Evolutionary conservation across 345 rosid species (phyloP).

Genomic region (Aegle marmelos): DNA sequence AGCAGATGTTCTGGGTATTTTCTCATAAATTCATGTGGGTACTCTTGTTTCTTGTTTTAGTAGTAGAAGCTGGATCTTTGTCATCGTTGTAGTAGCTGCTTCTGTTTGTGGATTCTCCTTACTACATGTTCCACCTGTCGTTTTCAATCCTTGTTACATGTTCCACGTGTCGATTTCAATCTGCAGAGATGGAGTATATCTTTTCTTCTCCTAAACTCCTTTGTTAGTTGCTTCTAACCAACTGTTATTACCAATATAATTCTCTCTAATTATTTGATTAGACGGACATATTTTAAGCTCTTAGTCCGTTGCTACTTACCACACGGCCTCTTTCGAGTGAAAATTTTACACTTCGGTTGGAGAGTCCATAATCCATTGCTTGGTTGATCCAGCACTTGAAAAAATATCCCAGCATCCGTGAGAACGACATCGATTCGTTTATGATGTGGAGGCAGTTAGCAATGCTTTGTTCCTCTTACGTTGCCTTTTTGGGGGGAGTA

Average conservation of each 20-base stretch:
- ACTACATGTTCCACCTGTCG: constrained; percentile 13
- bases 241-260: not conserved
- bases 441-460: not conserved
- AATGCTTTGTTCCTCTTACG: not conserved
- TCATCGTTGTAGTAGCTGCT: constrained; percentile 15
- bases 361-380: not conserved
- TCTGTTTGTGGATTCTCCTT: constrained; percentile 16
- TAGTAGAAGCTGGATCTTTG: constrained; percentile 12
- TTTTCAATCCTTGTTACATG: constrained; percentile 1
- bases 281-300: not conserved
- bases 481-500: not conserved
- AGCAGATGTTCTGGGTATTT: not conserved
- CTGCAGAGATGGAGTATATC: constrained; percentile 7
- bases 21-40: constrained; percentile 10
- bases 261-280: not conserved
- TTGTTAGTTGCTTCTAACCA: not conserved
- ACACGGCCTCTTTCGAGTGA: not conserved
- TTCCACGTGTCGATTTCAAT: constrained; percentile 15
- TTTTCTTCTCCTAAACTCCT: not conserved
- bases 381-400: not conserved
- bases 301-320: no score
- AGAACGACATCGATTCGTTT: not conserved
- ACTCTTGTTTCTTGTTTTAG: not conserved
- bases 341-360: not conserved
- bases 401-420: not conserved